phyloP scores from a whole-genome alignment of 176 grass and related monocot species.

The Avena eriantha region DNA sequence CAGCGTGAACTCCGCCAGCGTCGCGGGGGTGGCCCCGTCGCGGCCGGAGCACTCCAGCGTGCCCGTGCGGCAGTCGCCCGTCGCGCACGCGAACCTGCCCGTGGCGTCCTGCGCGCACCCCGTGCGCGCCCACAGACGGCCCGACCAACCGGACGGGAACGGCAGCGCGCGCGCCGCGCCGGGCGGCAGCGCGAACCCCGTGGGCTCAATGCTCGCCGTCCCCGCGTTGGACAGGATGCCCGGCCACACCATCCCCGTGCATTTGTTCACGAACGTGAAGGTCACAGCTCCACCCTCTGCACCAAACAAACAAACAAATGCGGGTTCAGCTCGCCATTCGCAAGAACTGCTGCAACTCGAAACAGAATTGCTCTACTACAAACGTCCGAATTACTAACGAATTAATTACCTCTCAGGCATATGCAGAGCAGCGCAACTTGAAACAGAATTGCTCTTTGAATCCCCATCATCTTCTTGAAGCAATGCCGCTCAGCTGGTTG shows the following conservation, averaged over 20 bases:
- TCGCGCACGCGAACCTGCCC: constrained; percentile 59
- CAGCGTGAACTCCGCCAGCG: constrained; percentile 92
- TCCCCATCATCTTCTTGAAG: constrained; percentile 49
- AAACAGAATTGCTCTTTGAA: constrained; percentile 14
- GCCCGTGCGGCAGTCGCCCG: constrained; percentile 85
- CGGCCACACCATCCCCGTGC: constrained; percentile 75
- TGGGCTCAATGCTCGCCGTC: constrained; percentile 58
- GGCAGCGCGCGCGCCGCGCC: constrained; percentile 58
- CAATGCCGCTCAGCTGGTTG: constrained; percentile 36
- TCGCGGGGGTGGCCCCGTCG: constrained; percentile 66
- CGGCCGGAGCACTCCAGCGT: constrained; percentile 71
- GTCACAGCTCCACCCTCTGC: constrained; percentile 57
- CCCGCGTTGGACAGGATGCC: constrained; percentile 83
- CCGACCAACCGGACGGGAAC: constrained; percentile 77
- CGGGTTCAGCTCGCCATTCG: not conserved
- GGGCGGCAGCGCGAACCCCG: constrained; percentile 70
- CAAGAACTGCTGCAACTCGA: not conserved
- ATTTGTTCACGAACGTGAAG: constrained; percentile 86
- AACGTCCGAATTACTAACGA: constrained; percentile 10
- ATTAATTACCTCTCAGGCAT: constrained; percentile 38
- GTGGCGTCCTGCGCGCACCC: constrained; percentile 59
- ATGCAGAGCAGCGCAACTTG: constrained; percentile 9
- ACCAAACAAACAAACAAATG: not conserved
- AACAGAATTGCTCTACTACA: not conserved
- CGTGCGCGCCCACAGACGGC: constrained; percentile 81